Conservation (phyloP, 495 filamentous ascomycete genomes). For the Cudoniella acicularis region DNA sequence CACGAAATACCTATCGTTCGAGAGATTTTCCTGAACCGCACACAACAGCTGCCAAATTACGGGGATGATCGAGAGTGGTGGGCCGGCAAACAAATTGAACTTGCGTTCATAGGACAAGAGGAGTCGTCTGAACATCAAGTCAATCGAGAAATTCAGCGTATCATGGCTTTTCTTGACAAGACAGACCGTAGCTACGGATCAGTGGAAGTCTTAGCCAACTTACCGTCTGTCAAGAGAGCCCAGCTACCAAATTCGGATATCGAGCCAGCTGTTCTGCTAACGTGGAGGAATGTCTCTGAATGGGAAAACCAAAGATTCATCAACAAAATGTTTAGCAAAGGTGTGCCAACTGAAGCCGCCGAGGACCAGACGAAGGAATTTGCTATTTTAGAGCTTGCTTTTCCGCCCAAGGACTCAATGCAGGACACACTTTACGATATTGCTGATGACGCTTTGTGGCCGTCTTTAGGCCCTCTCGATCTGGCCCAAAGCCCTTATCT, state of each 20-base stretch:
- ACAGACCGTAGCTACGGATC: constrained; percentile 82
- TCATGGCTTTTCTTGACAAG: constrained; percentile 82
- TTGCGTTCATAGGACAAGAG: constrained; percentile 36
- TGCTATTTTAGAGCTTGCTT: constrained; percentile 37
- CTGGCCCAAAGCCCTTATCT: constrained; percentile 47
- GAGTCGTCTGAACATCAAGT: constrained; percentile 33
- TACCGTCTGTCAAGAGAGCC: constrained; percentile 35
- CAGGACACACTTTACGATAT: constrained; percentile 65
- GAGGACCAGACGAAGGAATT: constrained; percentile 35
- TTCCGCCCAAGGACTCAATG: constrained; percentile 27
- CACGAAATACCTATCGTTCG: constrained; percentile 79
- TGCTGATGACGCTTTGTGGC: constrained; percentile 66
- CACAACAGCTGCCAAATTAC: constrained; percentile 37
- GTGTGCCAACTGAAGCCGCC: constrained; percentile 14
- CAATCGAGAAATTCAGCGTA: constrained; percentile 60
- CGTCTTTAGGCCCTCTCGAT: constrained; percentile 29
- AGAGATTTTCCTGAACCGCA: constrained; percentile 62
- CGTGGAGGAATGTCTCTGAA: constrained; percentile 21
- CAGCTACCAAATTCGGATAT: constrained; percentile 21
- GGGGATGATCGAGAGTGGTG: constrained; percentile 78
- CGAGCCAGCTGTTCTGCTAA: constrained; percentile 25
- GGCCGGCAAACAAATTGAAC: constrained; percentile 66
- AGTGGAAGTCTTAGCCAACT: constrained; percentile 51
- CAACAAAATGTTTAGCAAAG: constrained; percentile 21
- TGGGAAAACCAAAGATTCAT: background rate